Evolutionary conservation across 2,329 filamentous ascomycete species (phyloP), one percentile per base, ranked within the genome.

Genomic region (Bipolaris victoriae): DNA sequence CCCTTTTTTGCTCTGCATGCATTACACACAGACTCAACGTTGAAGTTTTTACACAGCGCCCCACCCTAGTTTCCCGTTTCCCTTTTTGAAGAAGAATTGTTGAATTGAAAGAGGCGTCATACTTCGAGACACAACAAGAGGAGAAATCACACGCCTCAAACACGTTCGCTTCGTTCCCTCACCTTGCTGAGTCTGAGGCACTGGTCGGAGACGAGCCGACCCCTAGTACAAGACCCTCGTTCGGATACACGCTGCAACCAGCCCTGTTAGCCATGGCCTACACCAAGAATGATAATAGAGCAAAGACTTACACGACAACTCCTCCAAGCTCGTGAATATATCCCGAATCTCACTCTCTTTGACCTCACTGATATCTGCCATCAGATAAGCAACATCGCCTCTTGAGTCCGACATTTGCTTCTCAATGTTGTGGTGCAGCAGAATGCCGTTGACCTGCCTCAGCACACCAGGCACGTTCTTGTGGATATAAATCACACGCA

Each of bases 391-490:
- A 64, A 95, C 85, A 75, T 98, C 94, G 67, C 92, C 94, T 81
- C 89, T 90, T 79, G 90, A 96, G 77, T 98, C 95, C 49, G 91
- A 95, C 82, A 96, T 98, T 80, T 99, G 95, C 84, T 98, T 98
- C 81, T 97, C 94, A 68, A 99, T 93, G 77, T 99, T 99, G 82
- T 99, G 93, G 71, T 96, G 88, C 41, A 90, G 91, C 46, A 99
- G 84, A 61, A 98, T 92, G 72, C 95, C 91, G 82, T 99, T 99
- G 65, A 99, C 95, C 81, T 89, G 91, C 72, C 92, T 87, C 77
- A 99, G 83, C 62, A 99, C 95, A 83, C 95, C 95, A 46, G 95
- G 95, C 20, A 98, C 87, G 79, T 99, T 99, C 78, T 90, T 90
- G 81, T 99, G 95, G 68, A 99, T 96, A 79, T 94, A 99, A 71